Evolutionary conservation across 2,329 filamentous ascomycete species (phyloP).

Genomic region (Trichoderma citrinoviride): DNA sequence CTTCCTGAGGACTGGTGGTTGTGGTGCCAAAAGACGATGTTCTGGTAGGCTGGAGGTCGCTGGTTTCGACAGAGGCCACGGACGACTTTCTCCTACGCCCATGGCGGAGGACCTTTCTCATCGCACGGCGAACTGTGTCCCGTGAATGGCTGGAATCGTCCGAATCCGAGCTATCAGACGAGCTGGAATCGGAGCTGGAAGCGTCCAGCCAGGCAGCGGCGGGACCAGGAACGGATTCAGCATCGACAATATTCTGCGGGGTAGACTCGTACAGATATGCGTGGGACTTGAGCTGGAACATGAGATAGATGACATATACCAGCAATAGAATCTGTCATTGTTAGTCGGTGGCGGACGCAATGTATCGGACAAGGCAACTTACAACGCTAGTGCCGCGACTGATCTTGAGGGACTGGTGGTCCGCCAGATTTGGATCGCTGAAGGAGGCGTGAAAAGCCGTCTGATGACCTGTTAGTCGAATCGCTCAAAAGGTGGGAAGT

Average conservation of each 20-base stretch:
- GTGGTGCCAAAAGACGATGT: constrained; percentile 44
- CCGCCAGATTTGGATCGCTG: constrained; percentile 58
- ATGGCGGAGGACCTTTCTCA: constrained; percentile 71
- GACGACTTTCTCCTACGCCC: constrained; percentile 76
- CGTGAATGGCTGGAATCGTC: constrained; percentile 57
- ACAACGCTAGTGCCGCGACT: constrained; percentile 87
- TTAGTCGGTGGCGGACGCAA: not conserved
- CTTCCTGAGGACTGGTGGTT: constrained; percentile 37
- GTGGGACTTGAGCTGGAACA: constrained; percentile 91
- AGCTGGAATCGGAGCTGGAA: constrained; percentile 55
- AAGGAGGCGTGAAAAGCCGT: constrained; percentile 94
- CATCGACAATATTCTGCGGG: constrained; percentile 88
- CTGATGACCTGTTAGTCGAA: constrained; percentile 38
- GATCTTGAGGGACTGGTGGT: constrained; percentile 72
- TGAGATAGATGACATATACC: constrained; percentile 77
- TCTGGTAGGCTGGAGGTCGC: constrained; percentile 34
- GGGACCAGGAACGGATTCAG: constrained; percentile 82
- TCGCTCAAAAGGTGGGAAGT: constrained; percentile 29
- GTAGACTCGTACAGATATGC: constrained; percentile 90
- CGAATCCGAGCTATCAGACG: constrained; percentile 66
- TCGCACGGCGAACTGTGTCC: constrained; percentile 67
- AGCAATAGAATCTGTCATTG: constrained; percentile 63
- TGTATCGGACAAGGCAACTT: constrained; percentile 34
- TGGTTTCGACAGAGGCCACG: constrained; percentile 62
- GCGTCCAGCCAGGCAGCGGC: constrained; percentile 78